Percentiles rank a stretch among this genome's conserved stretches.
Conservation (phyloP, 2,329 filamentous ascomycete species). For the Penicillium sumatraense region DNA sequence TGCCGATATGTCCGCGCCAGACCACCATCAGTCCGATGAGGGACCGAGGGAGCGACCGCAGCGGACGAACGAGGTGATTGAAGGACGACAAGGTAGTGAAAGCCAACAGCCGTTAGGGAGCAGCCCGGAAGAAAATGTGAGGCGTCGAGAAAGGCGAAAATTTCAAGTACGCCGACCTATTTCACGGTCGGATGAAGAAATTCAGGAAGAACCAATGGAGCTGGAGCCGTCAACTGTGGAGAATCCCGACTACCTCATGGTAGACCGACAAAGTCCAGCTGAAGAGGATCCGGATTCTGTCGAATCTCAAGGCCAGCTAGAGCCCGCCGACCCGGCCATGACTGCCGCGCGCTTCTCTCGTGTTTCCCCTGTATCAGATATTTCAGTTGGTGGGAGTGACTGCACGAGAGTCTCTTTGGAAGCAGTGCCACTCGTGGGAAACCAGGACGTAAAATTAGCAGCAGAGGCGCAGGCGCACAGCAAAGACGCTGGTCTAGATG, state of each 20-base stretch:
- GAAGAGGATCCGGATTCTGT: constrained; percentile 7
- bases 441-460: constrained; percentile 4
- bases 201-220: constrained; percentile 19
- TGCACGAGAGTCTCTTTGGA: constrained; percentile 16
- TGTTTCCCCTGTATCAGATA: not conserved
- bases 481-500: not conserved
- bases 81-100: not conserved
- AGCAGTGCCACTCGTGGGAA: constrained; percentile 5
- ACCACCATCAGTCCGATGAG: not conserved
- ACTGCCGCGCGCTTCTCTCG: not conserved
- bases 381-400: constrained; percentile 15
- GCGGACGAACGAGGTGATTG: no score
- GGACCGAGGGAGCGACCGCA: no score
- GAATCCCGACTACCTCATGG: constrained; percentile 15
- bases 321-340: not conserved
- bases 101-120: constrained; percentile 2
- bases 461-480: not conserved
- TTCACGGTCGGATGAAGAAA: not conserved
- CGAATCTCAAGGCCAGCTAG: constrained; percentile 1
- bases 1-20: not conserved
- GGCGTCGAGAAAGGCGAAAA: constrained; percentile 9
- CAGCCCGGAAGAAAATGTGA: constrained; percentile 3
- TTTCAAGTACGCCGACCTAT: constrained; percentile 6
- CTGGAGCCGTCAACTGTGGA: constrained; percentile 4
- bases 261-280: constrained; percentile 8